Base-by-base conservation (phyloP, 441 rosid species). In the Pelargonium citronellum region DNA sequence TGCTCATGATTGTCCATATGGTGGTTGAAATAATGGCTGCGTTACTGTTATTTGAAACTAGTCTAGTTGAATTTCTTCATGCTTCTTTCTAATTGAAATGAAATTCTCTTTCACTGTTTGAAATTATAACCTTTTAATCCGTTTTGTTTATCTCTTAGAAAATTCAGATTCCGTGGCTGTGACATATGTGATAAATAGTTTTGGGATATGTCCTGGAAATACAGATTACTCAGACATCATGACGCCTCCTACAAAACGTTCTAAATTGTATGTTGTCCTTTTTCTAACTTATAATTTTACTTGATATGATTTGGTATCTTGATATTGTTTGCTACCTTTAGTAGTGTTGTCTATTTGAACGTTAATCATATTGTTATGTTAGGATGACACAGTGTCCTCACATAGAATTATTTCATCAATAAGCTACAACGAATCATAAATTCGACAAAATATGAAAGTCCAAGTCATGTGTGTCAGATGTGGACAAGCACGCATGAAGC, bases 231-330 rank as follows among this genome's bases (percentile, higher is more conserved):
- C 80, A 10, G 78, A 75, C 49, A 74, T 74, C 69, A 71, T 77
- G 82, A 78, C 75, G 58, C 85, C 86, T 66, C 84, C 87, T 67
- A 75, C 77, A 75, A 87, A 85, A 71, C 86, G 87, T 72, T 69
- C 77, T 74, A 87, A 84, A 81, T 20, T 77, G 89, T 87, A 85
- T 73, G 86, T 63, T 70, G 75, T 74, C 71, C 69, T 71, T 58
- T 61, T 75, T 75, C 30, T 15, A 17, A 44, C 67, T 63, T 63
- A 44, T 61, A 27, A 77, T 71, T 20, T 17, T 67, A 9, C n/a
- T 44, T 72, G 64, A 62, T 76, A 67, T 71, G 67, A 70, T 30
- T 30, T 3, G 2, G 3, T 30, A 30, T 30, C 37, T 30, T 30
- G 5, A 30, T 30, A 30, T 30, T 30, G 37, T 30, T 30, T 30